These are phyloP conservation scores for Pyricularia sp. DNA, from an alignment of 2,329 filamentous ascomycete genomes.

Conservation along the genomic window DNA sequence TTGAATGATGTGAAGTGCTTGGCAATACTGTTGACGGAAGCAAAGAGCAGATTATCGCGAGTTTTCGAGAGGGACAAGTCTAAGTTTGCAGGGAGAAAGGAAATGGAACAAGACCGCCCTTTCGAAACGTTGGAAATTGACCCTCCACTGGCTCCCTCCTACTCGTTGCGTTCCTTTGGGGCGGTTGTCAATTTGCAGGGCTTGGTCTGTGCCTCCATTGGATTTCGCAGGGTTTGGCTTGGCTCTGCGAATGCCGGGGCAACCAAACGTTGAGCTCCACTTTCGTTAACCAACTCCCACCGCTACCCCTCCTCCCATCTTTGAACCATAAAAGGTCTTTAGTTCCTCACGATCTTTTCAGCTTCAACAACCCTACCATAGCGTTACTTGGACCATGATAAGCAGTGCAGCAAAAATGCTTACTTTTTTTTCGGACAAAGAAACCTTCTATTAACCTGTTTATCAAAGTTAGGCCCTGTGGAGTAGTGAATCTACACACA, in stretches of 20 bases:
- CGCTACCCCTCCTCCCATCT: not conserved
- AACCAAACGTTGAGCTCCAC: not conserved
- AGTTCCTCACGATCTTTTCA: not conserved
- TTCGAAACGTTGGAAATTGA: not conserved
- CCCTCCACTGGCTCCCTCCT: not conserved
- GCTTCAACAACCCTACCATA: no score
- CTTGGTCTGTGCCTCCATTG: conserved; percentile 4
- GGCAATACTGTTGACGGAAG: not conserved
- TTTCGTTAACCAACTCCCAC: no score
- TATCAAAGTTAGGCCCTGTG: not conserved
- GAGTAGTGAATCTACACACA: not conserved
- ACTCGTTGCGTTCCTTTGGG: not conserved
- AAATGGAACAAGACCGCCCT: not conserved
- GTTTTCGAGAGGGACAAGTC: not conserved
- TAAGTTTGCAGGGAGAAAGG: not conserved
- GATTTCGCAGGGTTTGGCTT: not conserved
- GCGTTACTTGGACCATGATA: not conserved
- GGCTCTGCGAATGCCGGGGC: conserved; percentile 1
- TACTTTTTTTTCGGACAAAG: not conserved
- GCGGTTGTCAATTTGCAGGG: not conserved
- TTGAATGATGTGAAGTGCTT: not conserved
- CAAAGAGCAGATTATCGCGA: not conserved
- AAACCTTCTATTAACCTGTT: not conserved
- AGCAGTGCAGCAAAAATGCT: not conserved
- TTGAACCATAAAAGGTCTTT: not conserved